phyloP scores from a whole-genome alignment of 805 yeast species.

The Brettanomyces bruxellensis region DNA sequence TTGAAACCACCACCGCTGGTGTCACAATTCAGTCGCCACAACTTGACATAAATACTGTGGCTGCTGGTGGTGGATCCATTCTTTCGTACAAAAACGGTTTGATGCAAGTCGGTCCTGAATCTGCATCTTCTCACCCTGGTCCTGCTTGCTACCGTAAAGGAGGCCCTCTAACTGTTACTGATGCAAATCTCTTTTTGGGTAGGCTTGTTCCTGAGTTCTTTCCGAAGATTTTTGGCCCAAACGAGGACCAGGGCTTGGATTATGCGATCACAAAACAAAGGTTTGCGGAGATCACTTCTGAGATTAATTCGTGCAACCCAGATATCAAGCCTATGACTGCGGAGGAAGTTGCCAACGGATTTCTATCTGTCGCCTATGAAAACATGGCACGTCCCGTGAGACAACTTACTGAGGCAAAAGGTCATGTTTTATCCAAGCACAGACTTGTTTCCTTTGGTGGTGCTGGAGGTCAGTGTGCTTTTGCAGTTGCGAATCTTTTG shows the following conservation, averaged over 20 bases:
- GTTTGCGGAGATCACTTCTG: slow-evolving; percentile 44
- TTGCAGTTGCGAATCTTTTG: slow-evolving; percentile 60
- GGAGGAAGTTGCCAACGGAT: slow-evolving; percentile 73
- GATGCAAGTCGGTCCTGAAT: slow-evolving; percentile 78
- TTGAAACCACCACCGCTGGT: slow-evolving; percentile 79
- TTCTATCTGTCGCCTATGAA: slow-evolving; percentile 75
- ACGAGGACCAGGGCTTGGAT: slow-evolving; percentile 66
- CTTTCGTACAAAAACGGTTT: slow-evolving; percentile 61
- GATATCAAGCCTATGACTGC: slow-evolving; percentile 36
- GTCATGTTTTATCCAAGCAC: slow-evolving; percentile 57
- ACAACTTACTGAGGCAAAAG: slow-evolving; percentile 77
- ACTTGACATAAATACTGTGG: slow-evolving; percentile 71
- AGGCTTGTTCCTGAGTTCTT: slow-evolving; percentile 65
- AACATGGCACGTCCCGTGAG: slow-evolving; percentile 89
- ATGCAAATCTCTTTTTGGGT: slow-evolving; percentile 70
- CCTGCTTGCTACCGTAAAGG: slow-evolving; percentile 82
- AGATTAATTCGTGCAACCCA: slow-evolving; percentile 45
- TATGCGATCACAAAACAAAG: slow-evolving; percentile 37
- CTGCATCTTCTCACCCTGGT: slow-evolving; percentile 85
- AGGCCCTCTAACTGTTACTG: slow-evolving; percentile 79
- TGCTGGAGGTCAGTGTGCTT: slow-evolving; percentile 90
- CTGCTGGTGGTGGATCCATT: slow-evolving; percentile 79
- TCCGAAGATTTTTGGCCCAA: slow-evolving; percentile 78
- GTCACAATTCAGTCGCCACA: slow-evolving; percentile 81
- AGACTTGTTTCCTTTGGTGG: slow-evolving; percentile 83